Percentiles rank a stretch among this genome's conserved stretches.
These are phyloP conservation scores for Galerina marginata DNA, from an alignment of 768 basidiomycete genomes.

Conservation along the genomic window DNA sequence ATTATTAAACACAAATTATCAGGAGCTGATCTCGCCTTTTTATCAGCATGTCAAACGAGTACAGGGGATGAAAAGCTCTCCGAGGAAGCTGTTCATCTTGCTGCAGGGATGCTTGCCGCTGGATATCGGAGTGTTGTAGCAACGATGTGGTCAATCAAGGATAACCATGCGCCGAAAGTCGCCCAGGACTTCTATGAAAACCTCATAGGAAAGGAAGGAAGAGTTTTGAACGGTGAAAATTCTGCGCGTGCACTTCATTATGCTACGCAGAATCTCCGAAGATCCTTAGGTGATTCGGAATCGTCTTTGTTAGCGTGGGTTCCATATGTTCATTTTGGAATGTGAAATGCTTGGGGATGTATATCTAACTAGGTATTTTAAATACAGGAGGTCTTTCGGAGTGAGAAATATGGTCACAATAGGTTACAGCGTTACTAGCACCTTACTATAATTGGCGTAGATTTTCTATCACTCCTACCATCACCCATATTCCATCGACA, in stretches of 20 bases:
- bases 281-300: background rate
- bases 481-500: too few relatives aligned
- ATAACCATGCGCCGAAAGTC: constrained; percentile 2
- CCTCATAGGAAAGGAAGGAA: background rate
- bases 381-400: too few relatives aligned
- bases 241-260: constrained; percentile 2
- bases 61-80: constrained; percentile 8
- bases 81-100: constrained; percentile 15
- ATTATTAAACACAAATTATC: background rate
- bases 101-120: constrained; percentile 17
- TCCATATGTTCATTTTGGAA: constrained; percentile 12
- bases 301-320: constrained; percentile 2
- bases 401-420: too few relatives aligned
- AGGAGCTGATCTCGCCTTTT: constrained; percentile 8
- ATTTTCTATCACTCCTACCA: too few relatives aligned
- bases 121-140: constrained; percentile 16
- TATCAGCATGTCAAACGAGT: constrained; percentile 12
- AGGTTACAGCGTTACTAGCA: too few relatives aligned
- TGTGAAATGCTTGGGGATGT: background rate
- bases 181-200: background rate
- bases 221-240: constrained; percentile 8
- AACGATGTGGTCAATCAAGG: constrained; percentile 19
- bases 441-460: too few relatives aligned
- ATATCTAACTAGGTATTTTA: too few relatives aligned
- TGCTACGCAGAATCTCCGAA: background rate